phyloP scores from a whole-genome alignment of 1,284 basidiomycete genomes.

The Schizophyllum amplum region DNA sequence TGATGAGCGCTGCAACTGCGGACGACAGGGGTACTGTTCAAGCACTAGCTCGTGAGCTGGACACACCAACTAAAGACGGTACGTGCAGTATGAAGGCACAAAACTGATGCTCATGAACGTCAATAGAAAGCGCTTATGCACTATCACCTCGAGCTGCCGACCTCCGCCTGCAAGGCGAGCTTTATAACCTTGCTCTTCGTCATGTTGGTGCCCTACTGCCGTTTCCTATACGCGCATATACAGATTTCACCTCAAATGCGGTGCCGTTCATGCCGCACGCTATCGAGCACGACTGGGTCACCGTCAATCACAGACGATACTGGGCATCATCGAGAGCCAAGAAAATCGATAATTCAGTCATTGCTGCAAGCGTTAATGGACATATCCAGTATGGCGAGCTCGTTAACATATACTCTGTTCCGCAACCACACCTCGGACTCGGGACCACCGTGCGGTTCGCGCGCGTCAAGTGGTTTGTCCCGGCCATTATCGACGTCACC shows the following conservation, averaged over 20 bases:
- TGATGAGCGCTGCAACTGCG: slow-evolving; percentile 18
- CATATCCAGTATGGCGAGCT: too few relatives aligned
- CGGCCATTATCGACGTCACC: too few relatives aligned
- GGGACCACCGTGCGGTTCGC: too few relatives aligned
- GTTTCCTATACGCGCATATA: neutral
- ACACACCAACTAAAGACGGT: slow-evolving; percentile 15
- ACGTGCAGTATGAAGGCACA: too few relatives aligned
- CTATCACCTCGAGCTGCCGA: neutral
- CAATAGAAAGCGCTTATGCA: too few relatives aligned
- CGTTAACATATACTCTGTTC: too few relatives aligned
- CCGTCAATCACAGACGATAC: neutral
- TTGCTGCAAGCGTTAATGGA: too few relatives aligned
- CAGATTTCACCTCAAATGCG: neutral
- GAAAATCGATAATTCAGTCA: too few relatives aligned
- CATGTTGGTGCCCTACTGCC: neutral
- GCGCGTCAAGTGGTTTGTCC: too few relatives aligned
- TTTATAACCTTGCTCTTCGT: neutral
- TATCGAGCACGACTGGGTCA: slow-evolving; percentile 3
- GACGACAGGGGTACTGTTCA: slow-evolving; percentile 22
- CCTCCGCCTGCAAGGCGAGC: neutral
- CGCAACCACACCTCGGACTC: too few relatives aligned
- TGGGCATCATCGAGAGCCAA: too few relatives aligned
- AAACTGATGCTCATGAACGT: too few relatives aligned
- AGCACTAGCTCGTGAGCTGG: slow-evolving; percentile 15
- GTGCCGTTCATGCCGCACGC: slow-evolving; percentile 2